phyloP scores from a whole-genome alignment of 148 eudicot species.

The Spergularia marina region DNA sequence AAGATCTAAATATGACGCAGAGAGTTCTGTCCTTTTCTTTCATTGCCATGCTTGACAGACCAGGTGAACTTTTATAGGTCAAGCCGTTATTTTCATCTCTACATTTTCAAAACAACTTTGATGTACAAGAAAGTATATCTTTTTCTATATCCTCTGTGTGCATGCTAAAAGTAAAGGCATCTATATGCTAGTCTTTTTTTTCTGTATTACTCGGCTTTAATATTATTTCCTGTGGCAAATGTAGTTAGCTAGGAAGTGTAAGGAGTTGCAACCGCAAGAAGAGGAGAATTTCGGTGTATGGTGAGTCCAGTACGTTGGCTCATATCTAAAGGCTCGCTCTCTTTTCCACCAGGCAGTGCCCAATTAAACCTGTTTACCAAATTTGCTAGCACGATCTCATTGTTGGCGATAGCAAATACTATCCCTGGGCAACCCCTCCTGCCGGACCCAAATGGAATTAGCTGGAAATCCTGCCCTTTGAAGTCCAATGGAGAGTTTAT shows the following conservation, averaged over 20 bases:
- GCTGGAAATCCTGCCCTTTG: constrained; percentile 49
- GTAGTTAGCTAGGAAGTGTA: constrained; percentile 2
- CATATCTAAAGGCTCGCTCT: constrained; percentile 37
- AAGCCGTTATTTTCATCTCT: background rate
- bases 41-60: background rate
- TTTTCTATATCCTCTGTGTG: background rate
- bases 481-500: constrained; percentile 40
- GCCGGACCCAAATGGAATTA: constrained; percentile 74
- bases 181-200: background rate
- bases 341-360: constrained; percentile 39
- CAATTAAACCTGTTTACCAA: constrained; percentile 47
- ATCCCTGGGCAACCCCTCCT: constrained; percentile 64
- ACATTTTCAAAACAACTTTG: background rate
- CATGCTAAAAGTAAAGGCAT: background rate
- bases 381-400: constrained; percentile 52
- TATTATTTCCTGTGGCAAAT: background rate
- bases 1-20: background rate
- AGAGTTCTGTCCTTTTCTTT: background rate
- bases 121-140: background rate
- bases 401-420: constrained; percentile 34
- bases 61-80: background rate
- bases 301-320: constrained; percentile 33
- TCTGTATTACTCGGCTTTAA: background rate
- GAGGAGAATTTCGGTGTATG: constrained; percentile 36
- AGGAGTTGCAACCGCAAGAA: constrained; percentile 34